Evolutionary conservation across 768 basidiomycete species (phyloP), one percentile per base, ranked within the genome.

Genomic region (Postia placenta): DNA sequence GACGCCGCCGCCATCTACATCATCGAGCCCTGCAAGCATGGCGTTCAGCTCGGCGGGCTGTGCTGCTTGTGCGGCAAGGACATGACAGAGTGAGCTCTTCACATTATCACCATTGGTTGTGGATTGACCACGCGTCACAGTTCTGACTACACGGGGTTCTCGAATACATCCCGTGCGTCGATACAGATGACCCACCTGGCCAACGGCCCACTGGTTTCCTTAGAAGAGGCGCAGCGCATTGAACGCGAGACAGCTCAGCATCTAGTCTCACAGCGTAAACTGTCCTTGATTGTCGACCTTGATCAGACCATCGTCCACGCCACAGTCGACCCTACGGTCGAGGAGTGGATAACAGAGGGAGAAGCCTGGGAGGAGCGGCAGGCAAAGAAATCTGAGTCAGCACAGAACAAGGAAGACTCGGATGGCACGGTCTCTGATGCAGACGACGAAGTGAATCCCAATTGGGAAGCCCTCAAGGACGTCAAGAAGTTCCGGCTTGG

Each of bases 301-400:
- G 96, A 99, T 69, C 96, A 99, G 66, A 99, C 96, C 11, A 93
- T 98, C 64, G 91, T 99, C 3, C 96, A 99, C 61, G 95, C 96
- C 6, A 97, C 95, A 0, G 94, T 97, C 22, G 96, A 99, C 67
- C 95, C 96, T 4, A 98, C 96, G 0, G 92, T 98, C 1, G 94
- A 92, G 26, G 95, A 97, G 64, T 98, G 96, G 96, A 89, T 96
- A 60, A 64, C 76, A 2, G 91, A 92, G 56, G 89, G 89, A 19
- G 81, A 85, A 61, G 78, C 78, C 38, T 92, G 87, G 87, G 87
- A 92, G 59, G 74, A 74, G 38, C 72, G 74, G 42, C 80, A 80
- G 49, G 63, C 70, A 4, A 70, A 68, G 59, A 71, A 69, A 49
- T 47, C 39, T 30, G 67, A 69, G 14, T 61, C 70, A 11, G 54